Percentiles rank a stretch among this genome's conserved stretches.
These are phyloP conservation scores for Colletotrichum echinochloae DNA, from an alignment of 2,329 filamentous ascomycete species.

Conservation along the genomic window DNA sequence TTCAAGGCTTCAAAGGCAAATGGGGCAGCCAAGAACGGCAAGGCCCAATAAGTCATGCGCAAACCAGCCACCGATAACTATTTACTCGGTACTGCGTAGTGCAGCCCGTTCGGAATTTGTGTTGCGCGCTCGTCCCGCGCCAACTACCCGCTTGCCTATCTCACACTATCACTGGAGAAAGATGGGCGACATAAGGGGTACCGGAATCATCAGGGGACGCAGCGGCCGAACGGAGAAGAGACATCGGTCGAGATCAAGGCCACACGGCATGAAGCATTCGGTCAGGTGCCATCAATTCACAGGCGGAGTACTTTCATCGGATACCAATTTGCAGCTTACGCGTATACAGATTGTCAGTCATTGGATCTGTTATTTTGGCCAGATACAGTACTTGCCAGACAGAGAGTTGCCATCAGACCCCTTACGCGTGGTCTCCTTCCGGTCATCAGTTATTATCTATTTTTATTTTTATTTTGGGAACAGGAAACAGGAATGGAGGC, in stretches of 20 bases:
- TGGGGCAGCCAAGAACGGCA: conserved; percentile 57
- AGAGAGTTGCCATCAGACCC: conserved; percentile 24
- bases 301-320: conserved; percentile 36
- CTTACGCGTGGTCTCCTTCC: conserved; percentile 29
- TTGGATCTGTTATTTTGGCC: conserved; percentile 37
- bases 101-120: conserved; percentile 4
- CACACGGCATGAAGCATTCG: conserved; percentile 30
- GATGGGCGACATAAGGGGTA: conserved; percentile 1
- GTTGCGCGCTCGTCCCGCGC: conserved; percentile 11
- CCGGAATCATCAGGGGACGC: not conserved
- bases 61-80: conserved; percentile 15
- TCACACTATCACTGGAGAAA: not conserved
- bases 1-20: conserved; percentile 70
- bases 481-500: conserved; percentile 15
- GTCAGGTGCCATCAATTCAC: conserved; percentile 37
- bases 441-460: conserved; percentile 1
- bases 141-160: conserved; percentile 2
- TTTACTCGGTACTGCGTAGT: conserved; percentile 13
- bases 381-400: conserved; percentile 19
- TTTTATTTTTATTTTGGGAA: conserved; percentile 26
- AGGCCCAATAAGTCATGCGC: conserved; percentile 57
- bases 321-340: conserved; percentile 41
- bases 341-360: conserved; percentile 38
- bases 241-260: conserved; percentile 13
- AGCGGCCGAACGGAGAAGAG: conserved; percentile 17